These are phyloP conservation scores for Plasmodium gaboni DNA, from an alignment of 169 alveolate genomes.

Conservation along the genomic window DNA sequence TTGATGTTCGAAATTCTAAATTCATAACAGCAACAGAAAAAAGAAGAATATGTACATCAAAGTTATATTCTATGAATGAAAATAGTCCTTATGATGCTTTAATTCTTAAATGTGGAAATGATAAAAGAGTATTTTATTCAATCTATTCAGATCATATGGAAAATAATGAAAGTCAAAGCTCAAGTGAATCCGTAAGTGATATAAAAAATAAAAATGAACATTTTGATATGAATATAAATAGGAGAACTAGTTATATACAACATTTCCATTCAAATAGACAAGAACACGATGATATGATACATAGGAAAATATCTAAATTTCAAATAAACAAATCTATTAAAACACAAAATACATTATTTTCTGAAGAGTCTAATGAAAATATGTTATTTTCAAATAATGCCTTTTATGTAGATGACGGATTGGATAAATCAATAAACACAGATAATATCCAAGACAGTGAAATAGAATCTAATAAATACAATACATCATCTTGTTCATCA, in stretches of 20 bases:
- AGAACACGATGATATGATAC: not conserved
- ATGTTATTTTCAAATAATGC: slow-evolving; percentile 6
- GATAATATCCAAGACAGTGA: slow-evolving; percentile 16
- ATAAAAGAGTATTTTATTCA: slow-evolving; percentile 31
- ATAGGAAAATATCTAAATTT: slow-evolving; percentile 10
- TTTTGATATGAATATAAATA: no score
- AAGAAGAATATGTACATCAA: not conserved
- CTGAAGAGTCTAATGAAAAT: slow-evolving; percentile 35
- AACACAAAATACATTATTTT: slow-evolving; percentile 12
- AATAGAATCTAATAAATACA: slow-evolving; percentile 1
- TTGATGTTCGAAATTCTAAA: slow-evolving; percentile 11
- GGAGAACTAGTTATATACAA: no score
- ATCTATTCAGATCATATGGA: slow-evolving; percentile 1
- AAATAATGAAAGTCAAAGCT: not conserved
- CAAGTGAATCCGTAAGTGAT: not conserved
- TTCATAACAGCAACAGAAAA: slow-evolving; percentile 6
- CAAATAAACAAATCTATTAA: slow-evolving; percentile 17
- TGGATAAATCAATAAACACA: slow-evolving; percentile 24
- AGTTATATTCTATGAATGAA: slow-evolving; percentile 1
- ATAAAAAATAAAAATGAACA: not conserved
- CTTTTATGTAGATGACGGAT: slow-evolving; percentile 37
- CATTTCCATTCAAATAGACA: slow-evolving; percentile 4
- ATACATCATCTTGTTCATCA: not conserved
- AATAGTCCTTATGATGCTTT: not conserved
- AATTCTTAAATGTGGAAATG: not conserved